Evolutionary conservation across 2,329 filamentous ascomycete genomes (phyloP).

Genomic region (Diplodia intermedia): DNA sequence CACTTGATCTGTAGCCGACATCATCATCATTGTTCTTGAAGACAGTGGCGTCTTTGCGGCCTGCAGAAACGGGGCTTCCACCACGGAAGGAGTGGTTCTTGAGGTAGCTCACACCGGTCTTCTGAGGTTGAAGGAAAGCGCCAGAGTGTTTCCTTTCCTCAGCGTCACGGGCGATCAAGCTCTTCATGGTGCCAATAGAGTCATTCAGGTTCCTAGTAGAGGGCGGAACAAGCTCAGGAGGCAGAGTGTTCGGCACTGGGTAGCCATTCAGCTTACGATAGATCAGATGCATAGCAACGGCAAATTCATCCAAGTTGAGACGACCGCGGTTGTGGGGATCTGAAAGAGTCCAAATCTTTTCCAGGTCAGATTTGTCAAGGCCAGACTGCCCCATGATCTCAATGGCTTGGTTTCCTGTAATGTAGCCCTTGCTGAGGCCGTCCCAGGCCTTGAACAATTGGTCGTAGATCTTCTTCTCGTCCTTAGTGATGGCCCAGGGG

Average conservation of each 20-base stretch:
- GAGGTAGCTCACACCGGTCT: conserved; percentile 96
- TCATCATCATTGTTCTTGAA: conserved; percentile 97
- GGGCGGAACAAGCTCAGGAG: conserved; percentile 90
- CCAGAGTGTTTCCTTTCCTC: conserved; percentile 88
- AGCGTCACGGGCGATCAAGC: conserved; percentile 85
- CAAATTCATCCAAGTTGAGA: conserved; percentile 95
- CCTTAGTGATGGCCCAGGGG: conserved; percentile 98
- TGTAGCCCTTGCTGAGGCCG: conserved; percentile 89
- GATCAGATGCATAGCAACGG: conserved; percentile 98
- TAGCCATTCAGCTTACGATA: conserved; percentile 97
- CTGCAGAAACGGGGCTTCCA: conserved; percentile 62
- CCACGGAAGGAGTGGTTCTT: conserved; percentile 92
- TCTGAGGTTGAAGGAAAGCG: conserved; percentile 88
- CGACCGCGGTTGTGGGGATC: conserved; percentile 94
- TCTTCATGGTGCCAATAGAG: conserved; percentile 92
- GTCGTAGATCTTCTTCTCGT: conserved; percentile 97
- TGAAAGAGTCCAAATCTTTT: conserved; percentile 91
- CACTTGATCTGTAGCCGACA: conserved; percentile 88
- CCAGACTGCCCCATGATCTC: conserved; percentile 98
- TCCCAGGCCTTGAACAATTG: conserved; percentile 96
- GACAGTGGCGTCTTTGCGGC: conserved; percentile 91
- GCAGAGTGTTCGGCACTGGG: conserved; percentile 83
- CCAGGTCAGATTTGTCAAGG: conserved; percentile 85
- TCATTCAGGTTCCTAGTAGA: conserved; percentile 93
- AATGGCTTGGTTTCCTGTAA: conserved; percentile 89